Percentiles rank a stretch among this genome's conserved stretches.
phyloP scores from a whole-genome alignment of 352 stramenopile species.

The Phytopythium ostracodes region DNA sequence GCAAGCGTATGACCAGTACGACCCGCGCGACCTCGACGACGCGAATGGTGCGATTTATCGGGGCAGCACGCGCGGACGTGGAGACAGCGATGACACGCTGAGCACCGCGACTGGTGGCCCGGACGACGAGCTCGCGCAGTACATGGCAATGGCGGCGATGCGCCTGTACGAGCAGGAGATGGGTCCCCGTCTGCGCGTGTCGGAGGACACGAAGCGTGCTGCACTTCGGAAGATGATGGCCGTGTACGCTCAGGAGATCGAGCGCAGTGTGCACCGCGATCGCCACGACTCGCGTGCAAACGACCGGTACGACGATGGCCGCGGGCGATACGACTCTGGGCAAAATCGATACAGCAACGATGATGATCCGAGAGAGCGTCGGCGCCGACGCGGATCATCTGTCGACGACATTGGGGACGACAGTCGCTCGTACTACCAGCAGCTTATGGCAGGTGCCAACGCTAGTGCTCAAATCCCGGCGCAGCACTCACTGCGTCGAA shows the following conservation, averaged over 20 bases:
- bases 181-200: slow-evolving; percentile 34
- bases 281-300: background rate
- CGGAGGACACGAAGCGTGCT: slow-evolving; percentile 49
- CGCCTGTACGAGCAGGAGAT: slow-evolving; percentile 71
- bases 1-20: background rate
- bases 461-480: background rate
- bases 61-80: background rate
- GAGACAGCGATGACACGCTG: background rate
- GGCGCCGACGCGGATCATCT: slow-evolving; percentile 3
- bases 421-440: slow-evolving; percentile 7
- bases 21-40: background rate
- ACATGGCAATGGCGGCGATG: slow-evolving; percentile 75
- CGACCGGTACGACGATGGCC: background rate
- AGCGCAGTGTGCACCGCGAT: slow-evolving; percentile 13
- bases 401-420: slow-evolving; percentile 7
- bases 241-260: slow-evolving; percentile 71
- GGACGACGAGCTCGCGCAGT: slow-evolving; percentile 40
- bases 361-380: background rate
- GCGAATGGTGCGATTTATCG: background rate
- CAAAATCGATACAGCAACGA: slow-evolving; percentile 16
- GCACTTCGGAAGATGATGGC: slow-evolving; percentile 74
- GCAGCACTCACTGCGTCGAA: slow-evolving; percentile 9
- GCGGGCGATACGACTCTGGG: background rate
- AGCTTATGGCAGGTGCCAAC: background rate
- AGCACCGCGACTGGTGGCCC: background rate